Evolutionary conservation across 2,329 filamentous ascomycete species (phyloP).

Genomic region (Chrysoporthe austroafricana): DNA sequence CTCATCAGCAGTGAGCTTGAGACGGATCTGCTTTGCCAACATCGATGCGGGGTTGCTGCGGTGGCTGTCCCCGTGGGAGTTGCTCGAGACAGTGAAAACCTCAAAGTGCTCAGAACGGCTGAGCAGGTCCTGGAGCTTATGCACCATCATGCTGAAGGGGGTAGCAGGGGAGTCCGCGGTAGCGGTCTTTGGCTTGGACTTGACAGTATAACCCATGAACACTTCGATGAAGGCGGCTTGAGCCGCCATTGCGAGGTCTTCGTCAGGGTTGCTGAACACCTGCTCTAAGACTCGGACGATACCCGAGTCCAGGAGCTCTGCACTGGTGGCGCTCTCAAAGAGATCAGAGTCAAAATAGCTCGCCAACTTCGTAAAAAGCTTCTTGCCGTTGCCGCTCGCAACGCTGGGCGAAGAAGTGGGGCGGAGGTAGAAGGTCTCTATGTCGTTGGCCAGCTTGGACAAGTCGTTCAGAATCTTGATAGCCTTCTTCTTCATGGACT

Average conservation of each 20-base stretch:
- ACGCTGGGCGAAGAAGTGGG: slow-evolving; percentile 50
- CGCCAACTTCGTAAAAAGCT: slow-evolving; percentile 76
- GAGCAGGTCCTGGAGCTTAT: slow-evolving; percentile 93
- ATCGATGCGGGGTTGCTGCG: slow-evolving; percentile 86
- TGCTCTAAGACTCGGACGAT: slow-evolving; percentile 83
- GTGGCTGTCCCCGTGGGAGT: slow-evolving; percentile 69
- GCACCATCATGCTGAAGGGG: slow-evolving; percentile 86
- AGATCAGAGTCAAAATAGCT: slow-evolving; percentile 87
- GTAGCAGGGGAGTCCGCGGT: slow-evolving; percentile 73
- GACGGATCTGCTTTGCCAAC: slow-evolving; percentile 91
- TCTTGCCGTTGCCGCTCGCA: slow-evolving; percentile 56
- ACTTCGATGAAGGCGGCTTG: slow-evolving; percentile 85
- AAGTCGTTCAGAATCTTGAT: slow-evolving; percentile 74
- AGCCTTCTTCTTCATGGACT: slow-evolving; percentile 78
- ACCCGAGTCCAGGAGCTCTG: slow-evolving; percentile 87
- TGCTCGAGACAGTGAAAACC: slow-evolving; percentile 90
- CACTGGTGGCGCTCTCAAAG: slow-evolving; percentile 91
- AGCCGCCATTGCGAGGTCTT: slow-evolving; percentile 65
- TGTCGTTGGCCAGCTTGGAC: slow-evolving; percentile 70
- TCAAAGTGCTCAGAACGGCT: slow-evolving; percentile 98
- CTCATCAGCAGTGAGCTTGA: slow-evolving; percentile 87
- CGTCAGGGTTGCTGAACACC: slow-evolving; percentile 75
- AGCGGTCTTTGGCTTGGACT: slow-evolving; percentile 66
- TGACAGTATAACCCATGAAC: slow-evolving; percentile 81
- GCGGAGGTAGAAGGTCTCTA: slow-evolving; percentile 71